Base-by-base conservation (phyloP, 2,329 filamentous ascomycete species). In the Phaeosphaeria sp. region DNA sequence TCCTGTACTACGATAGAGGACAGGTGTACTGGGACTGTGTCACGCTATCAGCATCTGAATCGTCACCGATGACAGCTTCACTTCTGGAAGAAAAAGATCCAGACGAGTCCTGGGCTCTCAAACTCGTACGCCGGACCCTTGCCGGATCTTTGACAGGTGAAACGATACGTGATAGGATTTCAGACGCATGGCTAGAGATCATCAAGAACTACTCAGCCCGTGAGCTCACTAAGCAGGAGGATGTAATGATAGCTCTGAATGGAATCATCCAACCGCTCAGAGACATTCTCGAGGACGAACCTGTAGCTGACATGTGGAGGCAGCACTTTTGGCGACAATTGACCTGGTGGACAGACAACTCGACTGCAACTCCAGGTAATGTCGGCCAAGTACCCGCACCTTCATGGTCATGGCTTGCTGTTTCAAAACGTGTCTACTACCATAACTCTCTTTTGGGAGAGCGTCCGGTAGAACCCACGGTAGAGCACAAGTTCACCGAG, bases 1-100 rank as follows among this genome's bases (percentile, higher is more conserved):
- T 63, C 7, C 18, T 63, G 1, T 58, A 63, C 43, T 60, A 45
- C 36, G 55, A 49, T 15, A 11, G 48, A 1, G 47, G 45, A 3
- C 36, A 60, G 40, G 7, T 60, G 0, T 58, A 47, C 22, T 63
- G 60, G 60, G 60, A 63, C 22, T 63, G 60, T 24, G 39, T 60
- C n/a, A 54, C 54, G 0, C 25, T 45, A 3, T 64, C 58, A 2
- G 56, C 58, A 18, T 59, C 55, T 3, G 61, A 64, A 20, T 53
- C 53, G 6, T 64, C 53, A 17, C 61, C 61, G 13, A 30, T 61
- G 17, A 49, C 44, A 5, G 21, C 44, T 1, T 61, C 61, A 9
- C 51, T 64, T 3, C 33, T 59, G 15, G 27, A 36, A 18, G 56
- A 59, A 20, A 17, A 24, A 3, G 47, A 60, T 27, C 39, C 60